Evolutionary conservation across 2,329 filamentous ascomycete species (phyloP).

Genomic region (Polytolypa hystricis): DNA sequence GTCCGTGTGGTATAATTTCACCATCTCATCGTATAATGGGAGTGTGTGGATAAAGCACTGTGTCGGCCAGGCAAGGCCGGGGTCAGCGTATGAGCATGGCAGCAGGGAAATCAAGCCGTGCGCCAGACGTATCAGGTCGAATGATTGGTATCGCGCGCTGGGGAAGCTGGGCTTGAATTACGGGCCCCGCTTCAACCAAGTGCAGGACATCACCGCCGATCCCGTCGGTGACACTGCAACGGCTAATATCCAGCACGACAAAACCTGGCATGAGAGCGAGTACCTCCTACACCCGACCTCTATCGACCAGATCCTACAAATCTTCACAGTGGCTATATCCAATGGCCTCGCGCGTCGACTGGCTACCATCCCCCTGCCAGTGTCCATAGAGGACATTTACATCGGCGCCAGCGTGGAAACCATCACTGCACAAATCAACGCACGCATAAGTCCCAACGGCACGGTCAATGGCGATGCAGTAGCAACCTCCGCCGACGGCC

Average conservation of each 20-base stretch:
- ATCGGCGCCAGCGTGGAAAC: background rate
- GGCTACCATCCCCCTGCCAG: background rate
- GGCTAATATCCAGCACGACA: background rate
- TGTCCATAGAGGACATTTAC: background rate
- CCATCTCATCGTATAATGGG: slow-evolving; percentile 13
- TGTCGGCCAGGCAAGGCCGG: slow-evolving; percentile 9
- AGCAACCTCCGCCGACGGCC: background rate
- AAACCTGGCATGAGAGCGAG: background rate
- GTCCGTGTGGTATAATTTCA: slow-evolving; percentile 14
- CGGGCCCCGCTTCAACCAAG: background rate
- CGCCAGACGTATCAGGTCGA: background rate
- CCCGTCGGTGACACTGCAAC: background rate
- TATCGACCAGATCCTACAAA: background rate
- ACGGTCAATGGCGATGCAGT: background rate
- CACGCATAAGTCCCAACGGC: background rate
- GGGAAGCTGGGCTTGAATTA: background rate
- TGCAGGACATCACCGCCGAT: background rate
- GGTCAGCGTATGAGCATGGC: background rate
- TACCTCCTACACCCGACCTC: background rate
- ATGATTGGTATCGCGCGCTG: background rate
- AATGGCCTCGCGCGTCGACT: background rate
- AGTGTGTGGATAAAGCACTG: slow-evolving; percentile 18
- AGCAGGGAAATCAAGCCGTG: background rate
- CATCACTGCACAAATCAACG: background rate
- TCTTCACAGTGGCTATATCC: background rate